phyloP scores from a whole-genome alignment of 2,329 filamentous ascomycete genomes.

The Eurotiales sp. region DNA sequence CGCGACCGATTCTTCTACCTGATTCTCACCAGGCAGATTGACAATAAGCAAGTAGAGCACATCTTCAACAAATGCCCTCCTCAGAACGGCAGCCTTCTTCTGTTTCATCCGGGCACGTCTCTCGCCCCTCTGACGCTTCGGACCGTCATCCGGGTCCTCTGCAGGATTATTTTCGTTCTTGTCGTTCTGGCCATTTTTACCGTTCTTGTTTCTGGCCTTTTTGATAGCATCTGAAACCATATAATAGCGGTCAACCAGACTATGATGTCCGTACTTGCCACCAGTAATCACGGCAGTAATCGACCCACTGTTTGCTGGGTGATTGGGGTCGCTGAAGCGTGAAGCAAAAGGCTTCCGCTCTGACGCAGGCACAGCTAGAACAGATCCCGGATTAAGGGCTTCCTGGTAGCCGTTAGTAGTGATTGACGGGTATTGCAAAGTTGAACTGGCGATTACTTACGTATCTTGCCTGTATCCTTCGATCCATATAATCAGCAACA shows the following conservation, averaged over 20 bases:
- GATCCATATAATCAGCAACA: conserved; percentile 1
- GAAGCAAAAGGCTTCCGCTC: neutral
- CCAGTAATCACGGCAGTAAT: neutral
- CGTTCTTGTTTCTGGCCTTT: neutral
- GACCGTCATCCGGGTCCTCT: neutral
- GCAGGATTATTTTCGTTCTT: too few species aligned
- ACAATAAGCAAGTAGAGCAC: conserved; percentile 52
- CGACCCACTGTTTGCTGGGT: neutral
- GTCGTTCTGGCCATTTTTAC: too few species aligned
- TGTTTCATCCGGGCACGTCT: neutral
- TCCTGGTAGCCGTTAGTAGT: neutral
- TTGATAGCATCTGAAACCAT: neutral
- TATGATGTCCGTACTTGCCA: neutral
- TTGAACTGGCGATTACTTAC: neutral
- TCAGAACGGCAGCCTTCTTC: neutral
- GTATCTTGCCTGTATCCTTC: neutral
- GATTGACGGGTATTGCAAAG: neutral
- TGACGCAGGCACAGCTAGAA: neutral
- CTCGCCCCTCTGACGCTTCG: neutral
- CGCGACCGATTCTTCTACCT: conserved; percentile 26
- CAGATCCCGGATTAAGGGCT: neutral
- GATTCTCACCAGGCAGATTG: conserved; percentile 46
- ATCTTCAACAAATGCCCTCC: conserved; percentile 30
- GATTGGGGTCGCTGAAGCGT: conserved; percentile 1
- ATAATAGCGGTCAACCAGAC: neutral